Conservation (phyloP, 169 alveolate species). For the Plasmodium billcollinsi region DNA sequence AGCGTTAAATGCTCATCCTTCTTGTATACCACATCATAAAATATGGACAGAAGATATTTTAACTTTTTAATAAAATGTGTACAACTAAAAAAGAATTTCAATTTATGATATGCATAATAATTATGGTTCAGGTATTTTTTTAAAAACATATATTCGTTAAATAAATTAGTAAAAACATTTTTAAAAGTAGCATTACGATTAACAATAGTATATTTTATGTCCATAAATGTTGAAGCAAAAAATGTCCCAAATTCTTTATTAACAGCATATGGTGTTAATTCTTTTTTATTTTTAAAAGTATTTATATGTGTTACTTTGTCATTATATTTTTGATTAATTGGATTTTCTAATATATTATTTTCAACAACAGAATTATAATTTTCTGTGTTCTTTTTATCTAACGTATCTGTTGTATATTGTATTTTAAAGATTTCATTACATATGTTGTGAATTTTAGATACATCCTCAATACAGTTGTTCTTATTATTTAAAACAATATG, state of each 20-base stretch:
- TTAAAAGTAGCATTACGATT: conserved; percentile 8
- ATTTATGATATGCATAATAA: conserved; percentile 47
- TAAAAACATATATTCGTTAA: conserved; percentile 54
- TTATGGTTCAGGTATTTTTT: conserved; percentile 41
- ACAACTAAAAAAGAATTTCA: conserved; percentile 41
- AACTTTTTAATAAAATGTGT: conserved; percentile 68
- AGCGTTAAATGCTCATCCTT: conserved; percentile 50
- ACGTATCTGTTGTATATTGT: background rate
- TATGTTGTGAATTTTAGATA: background rate
- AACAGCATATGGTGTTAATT: background rate
- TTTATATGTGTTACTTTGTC: background rate
- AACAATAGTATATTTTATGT: conserved; percentile 32
- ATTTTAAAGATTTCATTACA: background rate
- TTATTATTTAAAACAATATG: too few relatives aligned
- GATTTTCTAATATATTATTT: conserved; percentile 18
- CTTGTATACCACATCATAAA: conserved; percentile 24
- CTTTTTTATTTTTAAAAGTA: background rate
- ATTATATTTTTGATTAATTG: background rate
- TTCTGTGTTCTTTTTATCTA: background rate
- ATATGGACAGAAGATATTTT: conserved; percentile 21
- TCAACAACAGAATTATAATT: background rate
- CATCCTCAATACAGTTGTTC: too few relatives aligned
- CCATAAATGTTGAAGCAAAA: conserved; percentile 32
- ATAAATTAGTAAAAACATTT: conserved; percentile 38
- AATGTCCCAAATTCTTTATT: conserved; percentile 6